Base-by-base conservation (phyloP, 192 early-diverging fungal species). In the Coemansia sp. region DNA sequence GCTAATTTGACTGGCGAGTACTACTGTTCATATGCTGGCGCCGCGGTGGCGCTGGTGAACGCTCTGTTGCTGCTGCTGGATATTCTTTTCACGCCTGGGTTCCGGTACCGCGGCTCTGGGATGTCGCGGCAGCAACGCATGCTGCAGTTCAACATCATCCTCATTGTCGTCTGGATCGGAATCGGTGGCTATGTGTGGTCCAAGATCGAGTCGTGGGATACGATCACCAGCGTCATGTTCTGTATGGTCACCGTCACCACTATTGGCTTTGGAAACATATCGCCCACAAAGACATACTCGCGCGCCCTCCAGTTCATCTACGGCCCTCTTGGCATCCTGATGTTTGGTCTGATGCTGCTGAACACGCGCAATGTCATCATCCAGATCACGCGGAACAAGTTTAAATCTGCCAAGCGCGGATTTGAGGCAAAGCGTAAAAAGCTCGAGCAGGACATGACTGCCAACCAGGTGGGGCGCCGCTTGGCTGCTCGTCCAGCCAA, bases 61-160 rank as follows among this genome's bases (percentile, higher is more conserved):
- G 79, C 79, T 13, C 20, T 71, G 42, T 52, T 82, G 33, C 63
- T 82, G 56, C 62, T 82, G 34, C 43, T 76, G 0, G 79, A 82
- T 17, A 35, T 76, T 2, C 34, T 75, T 54, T 50, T 76, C 40
- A 82, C 79, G 17, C 79, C 79, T 19, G 79, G 79, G 15, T 82
- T 82, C 55, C 70, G 79, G 36, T 82, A 70, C 58, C 79, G 79
- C 45, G 79, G 79, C 14, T 82, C 79, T 14, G 79, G 79, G 0
- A 82, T 82, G 79, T 82, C 79, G 45, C 79, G 74, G 9, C 74
- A 65, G 36, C 79, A 82, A 25, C 79, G 79, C 23, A 59, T 82
- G 58, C 57, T 82, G 57, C 79, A 82, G 74, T 74, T 82, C 62
- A 82, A 82, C 62, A 70, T 82, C 11, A 82, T 82, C 17, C 35